Base-by-base conservation (phyloP, 495 filamentous ascomycete species). In the Penicillium egyptiacum region DNA sequence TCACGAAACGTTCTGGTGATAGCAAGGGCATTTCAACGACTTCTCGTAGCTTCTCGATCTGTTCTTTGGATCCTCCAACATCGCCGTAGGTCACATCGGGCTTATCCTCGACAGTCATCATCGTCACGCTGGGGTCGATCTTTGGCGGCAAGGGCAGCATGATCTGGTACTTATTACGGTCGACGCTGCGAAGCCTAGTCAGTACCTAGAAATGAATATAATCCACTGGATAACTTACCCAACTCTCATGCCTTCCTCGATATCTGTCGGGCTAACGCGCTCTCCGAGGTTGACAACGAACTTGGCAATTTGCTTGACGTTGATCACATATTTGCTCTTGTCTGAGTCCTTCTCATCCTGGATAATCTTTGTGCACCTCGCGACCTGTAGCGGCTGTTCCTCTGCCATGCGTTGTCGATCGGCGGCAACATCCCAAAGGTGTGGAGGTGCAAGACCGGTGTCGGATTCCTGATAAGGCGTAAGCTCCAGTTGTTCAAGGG, bases 31-130 rank as follows among this genome's bases (percentile, higher is more conserved):
- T 96, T 77, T 98, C 94, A 33, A 98, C 94, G 19, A 98, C 94
- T 75, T 98, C 94, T 71, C 94, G 84, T 63, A 98, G 84, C 79
- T 98, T 98, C 81, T 98, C 94, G 39, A 98, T 96, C 70, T 98
- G 94, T 71, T 98, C 94, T 76, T 98, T 98, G 84, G 93, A 97
- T 56, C 94, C 94, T 66, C 94, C 94, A 17, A 98, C 95, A 77
- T 98, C 94, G 59, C 94, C 93, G 69, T 98, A 98, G 59, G 94
- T 98, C 50, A 98, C 94, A 73, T 98, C 94, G 14, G 94, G 94
- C 81, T 98, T 98, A 74, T 98, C 94, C 79, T 98, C 94, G 52
- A 98, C 94, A 16, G 94, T 97, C 94, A 98, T 98, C 94, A 98
- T 98, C 49, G 94, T 98, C 62, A 98, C 94, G 62, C 89, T 94